Evolutionary conservation across 768 basidiomycete genomes (phyloP).

Genomic region (Dictyophora rubrovolvata): DNA sequence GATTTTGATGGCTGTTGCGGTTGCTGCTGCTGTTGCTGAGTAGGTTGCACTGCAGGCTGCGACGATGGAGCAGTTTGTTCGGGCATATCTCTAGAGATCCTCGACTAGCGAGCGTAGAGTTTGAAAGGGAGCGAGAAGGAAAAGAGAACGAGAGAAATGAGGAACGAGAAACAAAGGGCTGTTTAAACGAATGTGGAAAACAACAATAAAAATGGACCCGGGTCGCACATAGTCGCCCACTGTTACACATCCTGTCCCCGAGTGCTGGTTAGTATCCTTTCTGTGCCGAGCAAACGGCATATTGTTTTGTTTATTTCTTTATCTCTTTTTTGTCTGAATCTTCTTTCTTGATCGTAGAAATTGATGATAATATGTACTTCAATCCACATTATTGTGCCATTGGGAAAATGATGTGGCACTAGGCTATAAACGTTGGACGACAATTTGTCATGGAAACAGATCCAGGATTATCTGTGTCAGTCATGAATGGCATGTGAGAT

Average conservation of each 20-base stretch:
- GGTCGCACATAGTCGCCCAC: background rate
- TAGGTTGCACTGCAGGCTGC: slow-evolving; percentile 1
- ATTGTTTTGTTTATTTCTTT: no score
- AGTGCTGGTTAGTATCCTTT: no score
- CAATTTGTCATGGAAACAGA: no score
- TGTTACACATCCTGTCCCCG: background rate
- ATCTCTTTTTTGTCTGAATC: no score
- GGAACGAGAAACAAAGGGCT: background rate
- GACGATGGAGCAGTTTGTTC: background rate
- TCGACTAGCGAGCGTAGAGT: slow-evolving; percentile 9
- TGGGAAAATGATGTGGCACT: no score
- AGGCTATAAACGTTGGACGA: no score
- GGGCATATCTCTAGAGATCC: background rate
- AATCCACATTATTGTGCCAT: no score
- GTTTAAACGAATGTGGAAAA: background rate
- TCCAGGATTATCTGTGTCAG: no score
- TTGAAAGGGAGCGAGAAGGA: slow-evolving; percentile 1
- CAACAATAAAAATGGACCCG: background rate
- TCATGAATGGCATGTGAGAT: no score
- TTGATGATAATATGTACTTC: no score
- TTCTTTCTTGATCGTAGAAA: no score
- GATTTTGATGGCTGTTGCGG: slow-evolving; percentile 18
- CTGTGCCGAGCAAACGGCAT: no score
- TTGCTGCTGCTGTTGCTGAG: slow-evolving; percentile 8
- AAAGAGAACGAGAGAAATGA: background rate